Evolutionary conservation across 768 basidiomycete species (phyloP), one percentile per base, ranked within the genome.

Genomic region (Tricholoma bakamatsutake): DNA sequence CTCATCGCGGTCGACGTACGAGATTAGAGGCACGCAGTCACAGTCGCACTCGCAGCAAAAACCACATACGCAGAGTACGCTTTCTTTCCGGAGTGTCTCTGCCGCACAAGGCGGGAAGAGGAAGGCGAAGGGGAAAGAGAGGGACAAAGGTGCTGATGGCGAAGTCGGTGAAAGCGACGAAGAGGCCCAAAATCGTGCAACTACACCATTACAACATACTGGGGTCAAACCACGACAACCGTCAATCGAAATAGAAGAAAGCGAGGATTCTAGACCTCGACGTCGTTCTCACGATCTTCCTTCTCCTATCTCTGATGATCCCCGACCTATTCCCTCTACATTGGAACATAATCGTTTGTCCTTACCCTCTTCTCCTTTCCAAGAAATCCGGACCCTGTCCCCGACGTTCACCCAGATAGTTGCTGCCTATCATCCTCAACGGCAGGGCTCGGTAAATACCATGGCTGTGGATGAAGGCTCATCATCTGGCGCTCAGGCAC

Each of bases 1-100:
- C 1, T 77, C 85, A 0, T 75, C 83, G 0, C 75, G 91, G n/a
- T 85, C 89, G 0, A 90, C 88, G 0, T 97, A 79, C 61, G 79
- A 84, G 33, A 73, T 93, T 21, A 66, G 60, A 2, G 12, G 53
- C 39, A 66, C 66, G 15, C 61, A 64, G 31, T 43, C 49, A 1
- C 39, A 52, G 15, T 42, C 52, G 11, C 66, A 62, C 2, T 24
- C 21, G 21, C 21, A 62, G 30, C 48, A 47, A 0, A 47, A 57
- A 57, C 6, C 46, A 15, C 28, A 47, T n/a, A 60, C 55, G 0
- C 67, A 72, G 40, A 64, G 63, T 30, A 58, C 59, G 2, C 65
- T 64, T 42, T 51, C 67, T 2, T 58, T 51, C n/a, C 7, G 43
- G 11, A 30, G 45, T 13, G 47, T 21, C 1, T 15, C 53, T 4